Evolutionary conservation across 2,329 filamentous ascomycete genomes (phyloP).

Genomic region (Aspergillus calidoustus): DNA sequence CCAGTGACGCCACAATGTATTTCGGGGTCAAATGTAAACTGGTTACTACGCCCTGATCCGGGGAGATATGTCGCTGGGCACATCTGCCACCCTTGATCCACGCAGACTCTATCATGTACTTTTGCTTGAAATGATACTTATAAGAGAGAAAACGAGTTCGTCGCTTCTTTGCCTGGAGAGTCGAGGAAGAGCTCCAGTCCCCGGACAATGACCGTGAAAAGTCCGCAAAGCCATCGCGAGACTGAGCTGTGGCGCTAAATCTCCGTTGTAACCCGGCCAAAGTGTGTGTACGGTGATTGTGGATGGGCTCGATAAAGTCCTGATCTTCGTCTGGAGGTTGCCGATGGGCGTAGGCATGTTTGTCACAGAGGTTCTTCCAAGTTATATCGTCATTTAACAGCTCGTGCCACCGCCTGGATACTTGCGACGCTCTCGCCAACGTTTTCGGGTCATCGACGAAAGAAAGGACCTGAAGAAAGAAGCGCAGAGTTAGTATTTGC

Average conservation of each 20-base stretch:
- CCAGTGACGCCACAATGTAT: constrained; percentile 95
- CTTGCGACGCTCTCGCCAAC: constrained; percentile 88
- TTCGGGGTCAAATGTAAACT: constrained; percentile 92
- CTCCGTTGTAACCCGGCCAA: constrained; percentile 31
- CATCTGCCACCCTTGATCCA: constrained; percentile 92
- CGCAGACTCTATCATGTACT: constrained; percentile 94
- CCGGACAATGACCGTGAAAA: constrained; percentile 45
- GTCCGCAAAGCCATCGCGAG: constrained; percentile 54
- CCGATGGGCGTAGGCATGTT: constrained; percentile 91
- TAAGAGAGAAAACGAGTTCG: constrained; percentile 77
- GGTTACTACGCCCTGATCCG: constrained; percentile 95
- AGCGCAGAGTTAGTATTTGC: constrained; percentile 19
- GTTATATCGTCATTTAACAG: constrained; percentile 95
- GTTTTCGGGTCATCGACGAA: constrained; percentile 98
- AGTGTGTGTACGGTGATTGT: constrained; percentile 30
- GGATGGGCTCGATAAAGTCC: constrained; percentile 43
- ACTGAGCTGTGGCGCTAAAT: constrained; percentile 36
- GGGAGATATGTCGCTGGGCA: constrained; percentile 85
- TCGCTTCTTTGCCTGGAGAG: constrained; percentile 43
- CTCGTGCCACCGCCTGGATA: constrained; percentile 93
- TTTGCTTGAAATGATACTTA: constrained; percentile 96
- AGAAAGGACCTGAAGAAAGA: constrained; percentile 72
- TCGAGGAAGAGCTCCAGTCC: constrained; percentile 37
- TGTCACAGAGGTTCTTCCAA: constrained; percentile 96
- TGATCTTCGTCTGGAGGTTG: constrained; percentile 54